Percentiles rank a stretch among this genome's conserved stretches.
Conservation (phyloP, 192 early-diverging fungal genomes). For the Backusella psychrophila region DNA sequence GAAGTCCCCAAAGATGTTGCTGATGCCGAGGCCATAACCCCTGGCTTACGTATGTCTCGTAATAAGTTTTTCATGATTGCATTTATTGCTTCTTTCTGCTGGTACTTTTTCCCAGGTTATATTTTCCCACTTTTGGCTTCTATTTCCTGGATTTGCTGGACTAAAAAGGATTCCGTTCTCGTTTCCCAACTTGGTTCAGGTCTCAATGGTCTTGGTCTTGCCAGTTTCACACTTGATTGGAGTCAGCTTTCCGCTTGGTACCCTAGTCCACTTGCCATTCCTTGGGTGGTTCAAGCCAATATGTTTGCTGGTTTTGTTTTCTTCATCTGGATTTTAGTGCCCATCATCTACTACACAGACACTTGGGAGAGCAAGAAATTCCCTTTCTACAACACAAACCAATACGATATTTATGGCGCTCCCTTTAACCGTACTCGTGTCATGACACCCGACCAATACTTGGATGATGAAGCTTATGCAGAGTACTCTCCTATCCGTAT, state of each 20-base stretch:
- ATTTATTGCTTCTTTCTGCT: constrained; percentile 41
- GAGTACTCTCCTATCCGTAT: constrained; percentile 64
- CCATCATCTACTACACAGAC: constrained; percentile 71
- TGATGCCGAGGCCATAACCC: constrained; percentile 24
- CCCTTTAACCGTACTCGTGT: constrained; percentile 56
- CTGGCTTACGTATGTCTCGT: constrained; percentile 25
- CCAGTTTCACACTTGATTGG: constrained; percentile 78
- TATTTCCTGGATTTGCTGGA: constrained; percentile 63
- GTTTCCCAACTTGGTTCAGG: constrained; percentile 53
- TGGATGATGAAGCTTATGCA: constrained; percentile 55
- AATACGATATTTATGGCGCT: constrained; percentile 54
- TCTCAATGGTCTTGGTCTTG: constrained; percentile 63
- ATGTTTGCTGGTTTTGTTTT: constrained; percentile 69
- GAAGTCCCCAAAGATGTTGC: constrained; percentile 28
- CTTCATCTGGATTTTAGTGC: constrained; percentile 73
- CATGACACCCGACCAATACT: constrained; percentile 46
- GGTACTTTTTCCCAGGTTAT: constrained; percentile 63
- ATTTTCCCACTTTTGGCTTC: constrained; percentile 66
- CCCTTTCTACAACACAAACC: constrained; percentile 64
- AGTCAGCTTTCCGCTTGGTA: constrained; percentile 59
- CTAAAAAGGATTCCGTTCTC: constrained; percentile 47
- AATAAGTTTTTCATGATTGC: constrained; percentile 47
- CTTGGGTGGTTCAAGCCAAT: constrained; percentile 70
- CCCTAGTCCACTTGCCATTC: constrained; percentile 66
- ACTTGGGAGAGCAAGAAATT: constrained; percentile 53